Conservation (phyloP, 768 basidiomycete genomes). For the Tulasnella sp. region DNA sequence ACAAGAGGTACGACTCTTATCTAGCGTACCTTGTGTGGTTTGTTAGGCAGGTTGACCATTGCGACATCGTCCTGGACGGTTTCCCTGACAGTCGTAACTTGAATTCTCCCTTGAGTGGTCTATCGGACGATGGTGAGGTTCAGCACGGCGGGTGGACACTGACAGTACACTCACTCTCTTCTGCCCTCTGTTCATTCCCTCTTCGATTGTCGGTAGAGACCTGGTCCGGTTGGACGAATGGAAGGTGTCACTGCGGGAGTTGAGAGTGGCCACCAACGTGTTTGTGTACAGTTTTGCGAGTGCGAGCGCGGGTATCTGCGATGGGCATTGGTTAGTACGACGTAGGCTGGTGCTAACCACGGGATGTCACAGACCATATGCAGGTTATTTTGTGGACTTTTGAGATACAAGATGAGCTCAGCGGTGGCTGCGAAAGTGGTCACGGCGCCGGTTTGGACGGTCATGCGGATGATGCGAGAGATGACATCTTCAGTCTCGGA, state of each 20-base stretch:
- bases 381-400: conserved; percentile 12
- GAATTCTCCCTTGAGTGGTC: neutral
- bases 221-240: neutral
- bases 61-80: neutral
- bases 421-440: conserved; percentile 12
- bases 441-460: conserved; percentile 15
- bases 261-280: conserved; percentile 16
- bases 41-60: conserved; percentile 6
- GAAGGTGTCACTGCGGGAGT: conserved; percentile 10
- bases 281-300: conserved; percentile 17
- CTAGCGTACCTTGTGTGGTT: neutral
- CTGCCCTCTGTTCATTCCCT: neutral
- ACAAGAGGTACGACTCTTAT: neutral
- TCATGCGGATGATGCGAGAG: conserved; percentile 15
- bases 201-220: neutral
- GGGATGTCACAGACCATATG: neutral
- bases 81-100: conserved; percentile 6
- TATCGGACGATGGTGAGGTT: no score
- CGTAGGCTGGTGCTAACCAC: neutral
- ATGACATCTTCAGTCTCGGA: conserved; percentile 13
- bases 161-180: neutral
- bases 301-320: conserved; percentile 14
- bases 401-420: conserved; percentile 14
- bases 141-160: neutral
- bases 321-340: neutral